Conservation (phyloP, 768 basidiomycete genomes). For the Coprinopsis sp. region DNA sequence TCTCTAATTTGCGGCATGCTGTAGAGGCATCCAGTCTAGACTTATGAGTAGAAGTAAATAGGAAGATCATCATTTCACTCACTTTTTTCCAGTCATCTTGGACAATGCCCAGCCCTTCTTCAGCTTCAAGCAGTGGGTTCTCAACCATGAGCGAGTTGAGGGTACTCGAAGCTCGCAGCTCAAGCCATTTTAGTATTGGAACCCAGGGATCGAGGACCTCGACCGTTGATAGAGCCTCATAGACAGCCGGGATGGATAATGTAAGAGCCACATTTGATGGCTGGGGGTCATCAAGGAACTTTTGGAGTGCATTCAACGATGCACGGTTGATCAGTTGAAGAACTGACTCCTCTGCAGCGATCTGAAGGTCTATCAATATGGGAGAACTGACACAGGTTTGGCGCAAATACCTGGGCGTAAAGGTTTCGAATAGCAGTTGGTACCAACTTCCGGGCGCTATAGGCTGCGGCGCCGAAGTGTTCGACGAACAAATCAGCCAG, state of each 20-base stretch:
- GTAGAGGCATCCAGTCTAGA: conserved; percentile 7
- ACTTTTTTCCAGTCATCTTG: conserved; percentile 13
- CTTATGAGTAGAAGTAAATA: background rate
- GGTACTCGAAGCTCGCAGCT: background rate
- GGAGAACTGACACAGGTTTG: background rate
- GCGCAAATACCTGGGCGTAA: background rate
- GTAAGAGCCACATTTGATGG: background rate
- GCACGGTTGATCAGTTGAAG: conserved; percentile 14
- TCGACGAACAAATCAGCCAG: background rate
- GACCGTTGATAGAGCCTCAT: background rate
- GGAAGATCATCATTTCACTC: background rate
- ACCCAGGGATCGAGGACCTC: background rate
- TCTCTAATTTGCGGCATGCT: conserved; percentile 2
- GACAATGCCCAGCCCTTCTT: no score
- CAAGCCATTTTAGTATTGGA: conserved; percentile 1
- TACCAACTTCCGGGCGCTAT: background rate
- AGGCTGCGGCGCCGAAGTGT: background rate
- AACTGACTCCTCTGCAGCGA: conserved; percentile 20
- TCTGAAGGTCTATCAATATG: conserved; percentile 4
- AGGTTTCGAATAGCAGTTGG: background rate
- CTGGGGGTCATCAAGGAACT: conserved; percentile 9
- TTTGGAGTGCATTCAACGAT: conserved; percentile 10
- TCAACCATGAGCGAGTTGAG: background rate
- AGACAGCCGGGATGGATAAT: background rate
- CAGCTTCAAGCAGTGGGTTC: background rate